A percentile compares a stretch with the other conserved stretches of the same genome.
phyloP scores from a whole-genome alignment of 345 rosid species.

The Eucalyptus victrix region DNA sequence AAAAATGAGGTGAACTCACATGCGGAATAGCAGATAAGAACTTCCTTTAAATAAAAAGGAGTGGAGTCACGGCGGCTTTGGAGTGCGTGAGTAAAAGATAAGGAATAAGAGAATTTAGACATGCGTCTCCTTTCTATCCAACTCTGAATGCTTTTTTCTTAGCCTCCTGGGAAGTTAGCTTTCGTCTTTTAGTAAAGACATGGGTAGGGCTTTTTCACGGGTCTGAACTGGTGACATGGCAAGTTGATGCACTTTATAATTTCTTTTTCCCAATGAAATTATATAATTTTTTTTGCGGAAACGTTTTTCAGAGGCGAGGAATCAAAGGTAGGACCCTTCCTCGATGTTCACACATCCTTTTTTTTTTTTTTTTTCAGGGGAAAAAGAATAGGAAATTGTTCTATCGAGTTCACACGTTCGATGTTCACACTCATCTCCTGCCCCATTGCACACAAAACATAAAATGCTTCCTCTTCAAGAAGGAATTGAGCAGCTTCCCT shows the following conservation, averaged over 20 bases:
- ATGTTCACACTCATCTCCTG: background rate
- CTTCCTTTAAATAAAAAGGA: background rate
- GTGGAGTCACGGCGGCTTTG: background rate
- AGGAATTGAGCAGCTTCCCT: background rate
- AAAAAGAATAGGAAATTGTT: background rate
- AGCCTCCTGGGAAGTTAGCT: background rate
- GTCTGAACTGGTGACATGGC: background rate
- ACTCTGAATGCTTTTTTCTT: background rate
- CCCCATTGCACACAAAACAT: background rate
- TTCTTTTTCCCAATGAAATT: background rate
- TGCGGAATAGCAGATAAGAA: background rate
- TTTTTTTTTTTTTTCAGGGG: background rate
- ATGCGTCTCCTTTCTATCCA: background rate
- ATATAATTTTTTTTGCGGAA: background rate
- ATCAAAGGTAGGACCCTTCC: background rate
- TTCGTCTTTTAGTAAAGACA: background rate
- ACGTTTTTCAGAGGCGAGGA: background rate
- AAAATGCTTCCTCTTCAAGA: background rate
- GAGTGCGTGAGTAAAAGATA: background rate
- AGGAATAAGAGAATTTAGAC: background rate
- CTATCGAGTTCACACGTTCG: background rate
- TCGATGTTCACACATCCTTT: background rate
- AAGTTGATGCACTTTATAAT: background rate
- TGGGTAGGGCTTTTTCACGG: background rate
- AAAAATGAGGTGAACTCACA: background rate